phyloP scores from a whole-genome alignment of 345 rosid genomes.

The Linum lewisii region DNA sequence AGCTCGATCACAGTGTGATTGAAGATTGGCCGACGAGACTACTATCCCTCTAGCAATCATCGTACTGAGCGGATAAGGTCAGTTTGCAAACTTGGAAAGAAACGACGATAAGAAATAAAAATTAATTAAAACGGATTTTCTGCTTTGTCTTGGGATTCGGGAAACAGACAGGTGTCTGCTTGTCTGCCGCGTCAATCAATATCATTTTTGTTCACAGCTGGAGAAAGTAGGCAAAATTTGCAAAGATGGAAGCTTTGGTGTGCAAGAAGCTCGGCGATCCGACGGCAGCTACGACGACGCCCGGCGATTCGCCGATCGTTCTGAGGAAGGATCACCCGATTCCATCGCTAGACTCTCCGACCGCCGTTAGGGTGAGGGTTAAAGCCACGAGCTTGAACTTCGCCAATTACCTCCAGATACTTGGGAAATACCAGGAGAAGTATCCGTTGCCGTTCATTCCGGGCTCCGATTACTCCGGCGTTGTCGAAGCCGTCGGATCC shows the following conservation, averaged over 20 bases:
- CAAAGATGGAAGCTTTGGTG: conserved; percentile 69
- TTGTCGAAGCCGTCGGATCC: conserved; percentile 55
- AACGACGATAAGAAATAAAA: neutral
- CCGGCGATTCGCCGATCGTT: conserved; percentile 37
- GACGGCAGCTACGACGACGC: conserved; percentile 18
- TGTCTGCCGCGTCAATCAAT: neutral
- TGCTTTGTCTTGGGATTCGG: too few relatives aligned
- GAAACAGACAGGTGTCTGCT: too few relatives aligned
- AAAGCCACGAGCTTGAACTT: conserved; percentile 92
- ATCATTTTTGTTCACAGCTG: neutral
- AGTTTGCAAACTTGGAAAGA: neutral
- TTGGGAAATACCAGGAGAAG: conserved; percentile 86
- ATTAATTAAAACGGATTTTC: too few relatives aligned
- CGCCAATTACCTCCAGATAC: conserved; percentile 84
- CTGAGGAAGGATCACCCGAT: conserved; percentile 38
- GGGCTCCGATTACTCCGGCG: conserved; percentile 86
- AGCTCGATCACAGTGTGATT: neutral
- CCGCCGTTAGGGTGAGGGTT: conserved; percentile 63
- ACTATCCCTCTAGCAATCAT: neutral
- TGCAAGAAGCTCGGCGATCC: conserved; percentile 76
- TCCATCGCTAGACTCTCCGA: conserved; percentile 47
- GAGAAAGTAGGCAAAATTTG: neutral
- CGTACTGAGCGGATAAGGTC: neutral
- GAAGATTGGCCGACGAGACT: neutral
- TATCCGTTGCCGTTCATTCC: conserved; percentile 77